These are phyloP conservation scores for Bipolaris gigantea DNA, from an alignment of 2,329 filamentous ascomycete genomes.

Conservation along the genomic window DNA sequence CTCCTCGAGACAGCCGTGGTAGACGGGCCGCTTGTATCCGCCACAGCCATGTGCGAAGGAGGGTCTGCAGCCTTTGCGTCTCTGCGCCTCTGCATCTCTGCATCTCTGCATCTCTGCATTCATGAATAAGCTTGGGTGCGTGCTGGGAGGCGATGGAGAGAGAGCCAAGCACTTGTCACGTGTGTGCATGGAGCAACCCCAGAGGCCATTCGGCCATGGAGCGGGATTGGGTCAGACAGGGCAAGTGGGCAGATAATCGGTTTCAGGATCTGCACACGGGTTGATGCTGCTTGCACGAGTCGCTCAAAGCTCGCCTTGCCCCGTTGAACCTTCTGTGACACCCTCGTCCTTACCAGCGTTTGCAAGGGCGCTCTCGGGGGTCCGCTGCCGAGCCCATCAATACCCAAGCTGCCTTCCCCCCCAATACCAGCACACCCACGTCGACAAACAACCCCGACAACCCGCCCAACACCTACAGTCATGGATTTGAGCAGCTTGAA, in stretches of 20 bases:
- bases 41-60: background rate
- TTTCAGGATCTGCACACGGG: background rate
- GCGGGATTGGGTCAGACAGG: background rate
- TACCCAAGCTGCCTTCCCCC: conserved; percentile 12
- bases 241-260: background rate
- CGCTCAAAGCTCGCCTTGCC: background rate
- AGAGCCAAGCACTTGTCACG: conserved; percentile 7
- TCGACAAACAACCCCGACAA: background rate
- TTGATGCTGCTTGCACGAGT: no score
- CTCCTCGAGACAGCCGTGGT: background rate
- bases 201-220: background rate
- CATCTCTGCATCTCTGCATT: background rate
- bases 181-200: background rate
- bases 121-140: background rate
- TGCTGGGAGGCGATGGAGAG: background rate
- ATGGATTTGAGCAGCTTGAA: conserved; percentile 89
- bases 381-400: conserved; percentile 14
- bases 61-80: background rate
- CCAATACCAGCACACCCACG: conserved; percentile 5
- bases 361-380: conserved; percentile 8
- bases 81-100: background rate
- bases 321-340: background rate
- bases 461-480: conserved; percentile 32
- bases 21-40: background rate
- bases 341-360: background rate